These are phyloP conservation scores for Ogataea polymorpha DNA, from an alignment of 805 yeast species.

Conservation along the genomic window DNA sequence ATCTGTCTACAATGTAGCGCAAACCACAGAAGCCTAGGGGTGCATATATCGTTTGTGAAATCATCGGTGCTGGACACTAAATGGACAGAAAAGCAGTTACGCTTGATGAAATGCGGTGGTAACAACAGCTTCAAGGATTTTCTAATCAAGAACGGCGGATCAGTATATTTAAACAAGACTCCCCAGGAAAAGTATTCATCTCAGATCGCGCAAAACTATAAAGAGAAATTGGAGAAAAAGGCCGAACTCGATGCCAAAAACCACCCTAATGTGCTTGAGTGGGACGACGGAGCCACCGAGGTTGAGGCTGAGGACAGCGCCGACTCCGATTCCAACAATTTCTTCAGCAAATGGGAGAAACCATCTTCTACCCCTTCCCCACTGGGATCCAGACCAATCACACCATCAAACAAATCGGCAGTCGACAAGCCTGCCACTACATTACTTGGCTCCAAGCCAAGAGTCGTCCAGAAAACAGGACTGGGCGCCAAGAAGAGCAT, in stretches of 20 bases:
- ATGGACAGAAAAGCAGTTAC: slow-evolving; percentile 87
- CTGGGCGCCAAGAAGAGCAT: slow-evolving; percentile 33
- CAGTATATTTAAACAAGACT: slow-evolving; percentile 62
- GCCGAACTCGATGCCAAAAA: slow-evolving; percentile 62
- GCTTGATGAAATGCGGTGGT: slow-evolving; percentile 93
- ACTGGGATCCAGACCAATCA: slow-evolving; percentile 40
- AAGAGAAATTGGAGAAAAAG: slow-evolving; percentile 70
- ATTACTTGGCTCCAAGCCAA: slow-evolving; percentile 28
- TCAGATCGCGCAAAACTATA: slow-evolving; percentile 74
- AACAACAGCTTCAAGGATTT: slow-evolving; percentile 83
- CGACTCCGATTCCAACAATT: slow-evolving; percentile 64
- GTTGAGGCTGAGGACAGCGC: slow-evolving; percentile 58
- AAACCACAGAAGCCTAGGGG: slow-evolving; percentile 93
- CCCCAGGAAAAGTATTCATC: slow-evolving; percentile 79
- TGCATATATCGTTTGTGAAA: slow-evolving; percentile 92
- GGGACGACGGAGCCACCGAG: slow-evolving; percentile 44
- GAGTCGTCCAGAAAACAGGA: slow-evolving; percentile 29
- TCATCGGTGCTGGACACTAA: slow-evolving; percentile 81
- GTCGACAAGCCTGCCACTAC: slow-evolving; percentile 29
- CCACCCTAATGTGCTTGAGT: slow-evolving; percentile 71
- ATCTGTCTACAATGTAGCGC: slow-evolving; percentile 94
- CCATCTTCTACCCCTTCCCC: slow-evolving; percentile 57
- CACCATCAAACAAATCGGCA: slow-evolving; percentile 35
- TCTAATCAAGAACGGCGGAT: slow-evolving; percentile 82
- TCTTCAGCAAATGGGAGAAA: slow-evolving; percentile 88